Evolutionary conservation across 257 asterid species (phyloP).

Genomic region (Solanum raphanifolium): DNA sequence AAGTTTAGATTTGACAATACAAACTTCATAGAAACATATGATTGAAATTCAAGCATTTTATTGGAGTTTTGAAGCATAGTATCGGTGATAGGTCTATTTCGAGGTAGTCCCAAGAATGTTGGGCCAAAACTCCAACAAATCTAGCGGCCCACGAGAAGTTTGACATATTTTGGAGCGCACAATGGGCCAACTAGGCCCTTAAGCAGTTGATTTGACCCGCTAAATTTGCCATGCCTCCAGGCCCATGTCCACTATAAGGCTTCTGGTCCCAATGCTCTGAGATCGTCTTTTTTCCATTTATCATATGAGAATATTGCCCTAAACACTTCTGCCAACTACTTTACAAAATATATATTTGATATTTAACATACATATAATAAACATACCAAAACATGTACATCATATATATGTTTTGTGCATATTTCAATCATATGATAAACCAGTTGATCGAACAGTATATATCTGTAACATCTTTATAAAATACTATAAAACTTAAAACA

Average conservation of each 20-base stretch:
- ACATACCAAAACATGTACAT: background rate
- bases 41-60: background rate
- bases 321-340: background rate
- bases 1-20: background rate
- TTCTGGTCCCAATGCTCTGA: background rate
- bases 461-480: background rate
- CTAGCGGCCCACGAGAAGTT: background rate
- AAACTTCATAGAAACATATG: background rate
- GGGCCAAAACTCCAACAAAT: background rate
- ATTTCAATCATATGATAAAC: too few species aligned
- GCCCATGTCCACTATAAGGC: background rate
- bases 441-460: too few species aligned
- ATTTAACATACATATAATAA: too few species aligned
- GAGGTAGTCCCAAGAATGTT: background rate
- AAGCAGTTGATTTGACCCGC: background rate
- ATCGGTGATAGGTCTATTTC: background rate
- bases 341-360: background rate
- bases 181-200: background rate
- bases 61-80: background rate
- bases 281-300: background rate
- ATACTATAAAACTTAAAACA: background rate
- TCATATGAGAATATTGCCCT: background rate
- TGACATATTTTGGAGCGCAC: background rate
- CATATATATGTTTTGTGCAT: background rate
- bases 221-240: background rate